Evolutionary conservation across 1,284 basidiomycete species (phyloP).

Genomic region (Coniferiporia sulphurascens): DNA sequence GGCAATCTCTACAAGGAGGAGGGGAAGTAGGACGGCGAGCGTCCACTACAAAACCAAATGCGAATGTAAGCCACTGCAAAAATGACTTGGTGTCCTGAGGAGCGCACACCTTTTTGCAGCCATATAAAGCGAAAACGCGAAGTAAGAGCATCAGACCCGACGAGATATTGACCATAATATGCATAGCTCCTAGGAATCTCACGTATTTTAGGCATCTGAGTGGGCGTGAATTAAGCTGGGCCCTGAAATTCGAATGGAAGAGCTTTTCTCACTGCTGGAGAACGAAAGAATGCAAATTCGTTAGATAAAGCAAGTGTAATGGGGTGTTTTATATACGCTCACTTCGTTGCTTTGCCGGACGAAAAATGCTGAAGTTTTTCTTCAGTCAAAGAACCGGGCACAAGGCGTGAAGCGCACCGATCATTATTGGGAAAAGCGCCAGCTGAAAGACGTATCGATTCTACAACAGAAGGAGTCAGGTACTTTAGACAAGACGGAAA

Average conservation of each 20-base stretch:
- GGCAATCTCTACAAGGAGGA: background rate
- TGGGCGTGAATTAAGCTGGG: background rate
- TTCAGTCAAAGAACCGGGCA: too few relatives aligned
- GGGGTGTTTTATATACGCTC: too few relatives aligned
- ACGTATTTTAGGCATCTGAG: background rate
- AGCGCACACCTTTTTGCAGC: background rate
- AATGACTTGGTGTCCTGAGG: background rate
- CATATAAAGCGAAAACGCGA: background rate
- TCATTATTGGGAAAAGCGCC: too few relatives aligned
- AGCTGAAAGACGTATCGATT: too few relatives aligned
- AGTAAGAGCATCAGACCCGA: background rate
- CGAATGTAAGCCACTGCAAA: background rate
- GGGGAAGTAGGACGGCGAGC: background rate
- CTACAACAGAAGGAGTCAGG: too few relatives aligned
- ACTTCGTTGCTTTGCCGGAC: too few relatives aligned
- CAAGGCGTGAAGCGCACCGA: too few relatives aligned
- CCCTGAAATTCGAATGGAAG: background rate
- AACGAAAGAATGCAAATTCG: background rate
- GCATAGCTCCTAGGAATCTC: background rate
- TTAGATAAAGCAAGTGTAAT: too few relatives aligned
- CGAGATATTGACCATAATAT: background rate
- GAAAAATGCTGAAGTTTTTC: too few relatives aligned
- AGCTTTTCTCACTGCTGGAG: background rate
- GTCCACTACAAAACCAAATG: background rate
- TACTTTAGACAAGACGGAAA: too few relatives aligned